phyloP scores from a whole-genome alignment of 768 basidiomycete species.

The Tylopilus sp. region DNA sequence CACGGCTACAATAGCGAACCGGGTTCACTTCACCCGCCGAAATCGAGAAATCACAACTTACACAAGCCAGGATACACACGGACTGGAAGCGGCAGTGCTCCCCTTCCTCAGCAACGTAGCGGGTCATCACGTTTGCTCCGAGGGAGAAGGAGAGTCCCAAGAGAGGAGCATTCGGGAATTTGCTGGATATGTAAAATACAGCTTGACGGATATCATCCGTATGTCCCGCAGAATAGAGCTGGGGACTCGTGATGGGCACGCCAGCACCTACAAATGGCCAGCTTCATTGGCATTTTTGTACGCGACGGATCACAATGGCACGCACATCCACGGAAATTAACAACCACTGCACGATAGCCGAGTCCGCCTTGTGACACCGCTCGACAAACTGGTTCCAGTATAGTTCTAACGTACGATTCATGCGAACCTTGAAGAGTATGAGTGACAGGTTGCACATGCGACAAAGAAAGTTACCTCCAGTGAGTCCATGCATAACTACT shows the following conservation, averaged over 20 bases:
- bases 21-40: slow-evolving; percentile 7
- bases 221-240: slow-evolving; percentile 84
- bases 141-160: slow-evolving; percentile 91
- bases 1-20: slow-evolving; percentile 41
- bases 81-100: slow-evolving; percentile 55
- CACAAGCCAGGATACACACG: slow-evolving; percentile 71
- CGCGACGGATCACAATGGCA: slow-evolving; percentile 15
- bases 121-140: slow-evolving; percentile 86
- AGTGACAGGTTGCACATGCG: neutral
- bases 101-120: slow-evolving; percentile 87
- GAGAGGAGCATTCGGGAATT: slow-evolving; percentile 77
- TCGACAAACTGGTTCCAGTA: slow-evolving; percentile 70
- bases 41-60: slow-evolving; percentile 38
- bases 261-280: slow-evolving; percentile 64
- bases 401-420: slow-evolving; percentile 84
- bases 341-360: slow-evolving; percentile 85
- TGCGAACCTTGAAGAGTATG: slow-evolving; percentile 60
- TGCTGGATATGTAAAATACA: slow-evolving; percentile 65
- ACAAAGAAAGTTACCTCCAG: slow-evolving; percentile 25
- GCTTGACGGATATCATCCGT: slow-evolving; percentile 88
- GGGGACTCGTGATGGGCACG: slow-evolving; percentile 74
- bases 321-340: slow-evolving; percentile 92
- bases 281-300: slow-evolving; percentile 12
- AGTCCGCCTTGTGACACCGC: slow-evolving; percentile 78
- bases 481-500: slow-evolving; percentile 33